Evolutionary conservation across 257 asterid species (phyloP).

Genomic region (Solanum appendiculatum): DNA sequence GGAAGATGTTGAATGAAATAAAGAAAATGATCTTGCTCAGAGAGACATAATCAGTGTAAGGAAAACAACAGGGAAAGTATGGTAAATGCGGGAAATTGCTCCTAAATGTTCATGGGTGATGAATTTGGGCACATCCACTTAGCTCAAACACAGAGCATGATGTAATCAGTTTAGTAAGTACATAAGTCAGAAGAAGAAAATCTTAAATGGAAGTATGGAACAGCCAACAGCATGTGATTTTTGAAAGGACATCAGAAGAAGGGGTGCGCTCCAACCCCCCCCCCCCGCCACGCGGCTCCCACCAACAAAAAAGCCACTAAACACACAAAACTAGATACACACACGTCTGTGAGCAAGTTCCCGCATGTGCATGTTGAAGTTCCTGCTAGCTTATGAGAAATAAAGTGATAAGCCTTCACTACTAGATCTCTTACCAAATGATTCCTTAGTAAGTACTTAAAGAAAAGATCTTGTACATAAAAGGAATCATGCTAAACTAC

Average conservation of each 20-base stretch:
- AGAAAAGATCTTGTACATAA: neutral
- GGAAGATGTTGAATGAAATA: neutral
- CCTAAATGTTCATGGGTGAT: neutral
- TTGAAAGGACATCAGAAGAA: neutral
- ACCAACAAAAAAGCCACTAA: neutral
- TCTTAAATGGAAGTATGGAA: neutral
- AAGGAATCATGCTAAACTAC: neutral
- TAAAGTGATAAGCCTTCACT: neutral
- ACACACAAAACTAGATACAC: neutral
- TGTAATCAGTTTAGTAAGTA: neutral
- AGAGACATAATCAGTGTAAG: neutral
- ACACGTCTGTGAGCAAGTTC: neutral
- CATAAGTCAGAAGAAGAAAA: neutral
- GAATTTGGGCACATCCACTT: neutral
- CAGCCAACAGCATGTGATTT: neutral
- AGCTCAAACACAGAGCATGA: neutral
- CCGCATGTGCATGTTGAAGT: neutral
- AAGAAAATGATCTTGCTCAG: neutral
- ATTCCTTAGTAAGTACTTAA: neutral
- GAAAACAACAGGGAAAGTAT: neutral
- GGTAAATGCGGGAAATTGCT: neutral
- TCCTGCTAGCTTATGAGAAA: neutral
- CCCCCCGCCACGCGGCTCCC: neutral
- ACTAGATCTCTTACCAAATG: neutral
- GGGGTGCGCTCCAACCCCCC: neutral